Evolutionary conservation across 2,329 filamentous ascomycete species (phyloP).

Genomic region (Chaetomium olivaceum): DNA sequence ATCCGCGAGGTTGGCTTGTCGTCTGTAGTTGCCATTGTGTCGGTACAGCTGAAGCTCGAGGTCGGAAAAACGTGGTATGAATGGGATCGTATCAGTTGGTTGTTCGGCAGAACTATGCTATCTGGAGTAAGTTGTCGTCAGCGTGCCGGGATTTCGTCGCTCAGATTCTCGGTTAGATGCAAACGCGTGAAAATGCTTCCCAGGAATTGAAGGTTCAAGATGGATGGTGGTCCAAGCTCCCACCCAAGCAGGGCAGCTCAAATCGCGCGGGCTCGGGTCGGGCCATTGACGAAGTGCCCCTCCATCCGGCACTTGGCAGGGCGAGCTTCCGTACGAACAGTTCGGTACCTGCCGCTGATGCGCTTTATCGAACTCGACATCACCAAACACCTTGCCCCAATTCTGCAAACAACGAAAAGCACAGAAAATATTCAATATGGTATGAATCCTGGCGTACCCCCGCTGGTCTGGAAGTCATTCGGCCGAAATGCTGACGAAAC

Average conservation of each 20-base stretch:
- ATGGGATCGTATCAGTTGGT: neutral
- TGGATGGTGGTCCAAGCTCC: slow-evolving; percentile 28
- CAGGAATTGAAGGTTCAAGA: neutral
- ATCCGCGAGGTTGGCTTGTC: slow-evolving; percentile 9
- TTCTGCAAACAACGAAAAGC: neutral
- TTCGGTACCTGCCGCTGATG: neutral
- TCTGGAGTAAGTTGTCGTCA: neutral
- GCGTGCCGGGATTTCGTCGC: neutral
- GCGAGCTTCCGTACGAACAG: neutral
- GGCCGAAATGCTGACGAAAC: slow-evolving; percentile 1
- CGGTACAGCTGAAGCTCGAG: neutral
- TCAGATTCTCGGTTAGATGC: neutral
- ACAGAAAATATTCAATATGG: neutral
- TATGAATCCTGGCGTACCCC: neutral
- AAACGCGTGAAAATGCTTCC: slow-evolving; percentile 2
- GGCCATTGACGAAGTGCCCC: neutral
- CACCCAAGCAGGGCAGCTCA: slow-evolving; percentile 5
- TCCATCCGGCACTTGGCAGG: slow-evolving; percentile 5
- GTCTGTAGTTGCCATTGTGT: slow-evolving; percentile 19
- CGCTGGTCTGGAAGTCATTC: no score
- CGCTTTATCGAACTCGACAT: neutral
- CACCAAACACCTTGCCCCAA: neutral
- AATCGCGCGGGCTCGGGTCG: neutral
- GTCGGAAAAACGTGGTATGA: neutral
- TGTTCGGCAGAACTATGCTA: neutral